phyloP scores from a whole-genome alignment of 2,329 filamentous ascomycete species.

The Cyphellophora europaea region DNA sequence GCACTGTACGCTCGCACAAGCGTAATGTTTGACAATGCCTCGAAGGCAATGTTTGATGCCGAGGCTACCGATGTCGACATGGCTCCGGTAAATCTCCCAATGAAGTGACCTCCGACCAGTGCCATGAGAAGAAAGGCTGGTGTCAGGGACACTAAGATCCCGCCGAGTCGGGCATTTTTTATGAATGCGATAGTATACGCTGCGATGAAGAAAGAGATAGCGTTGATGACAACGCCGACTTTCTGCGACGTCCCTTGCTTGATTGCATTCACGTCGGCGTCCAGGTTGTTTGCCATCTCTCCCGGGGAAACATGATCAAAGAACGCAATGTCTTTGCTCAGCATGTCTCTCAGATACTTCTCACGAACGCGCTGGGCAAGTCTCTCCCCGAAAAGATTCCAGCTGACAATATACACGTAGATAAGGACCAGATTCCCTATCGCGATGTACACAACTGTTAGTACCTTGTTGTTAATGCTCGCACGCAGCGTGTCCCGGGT shows the following conservation, averaged over 20 bases:
- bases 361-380: conserved; percentile 55
- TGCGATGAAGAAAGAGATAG: conserved; percentile 37
- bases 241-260: conserved; percentile 40
- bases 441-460: conserved; percentile 55
- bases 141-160: conserved; percentile 35
- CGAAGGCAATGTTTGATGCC: conserved; percentile 50
- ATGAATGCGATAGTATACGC: conserved; percentile 41
- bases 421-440: conserved; percentile 56
- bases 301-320: conserved; percentile 32
- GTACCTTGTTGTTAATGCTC: conserved; percentile 51
- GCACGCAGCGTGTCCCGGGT: conserved; percentile 20
- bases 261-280: conserved; percentile 37
- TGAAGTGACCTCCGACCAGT: conserved; percentile 32
- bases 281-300: conserved; percentile 38
- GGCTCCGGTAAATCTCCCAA: conserved; percentile 34
- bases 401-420: conserved; percentile 55
- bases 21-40: conserved; percentile 39
- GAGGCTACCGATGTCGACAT: conserved; percentile 44
- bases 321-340: conserved; percentile 21
- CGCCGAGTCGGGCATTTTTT: conserved; percentile 35
- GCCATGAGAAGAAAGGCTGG: conserved; percentile 39
- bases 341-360: conserved; percentile 21
- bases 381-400: conserved; percentile 55
- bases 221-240: conserved; percentile 36
- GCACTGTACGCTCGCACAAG: conserved; percentile 46